Evolutionary conservation across 2,329 filamentous ascomycete genomes (phyloP), one percentile per base, ranked within the genome.

Genomic region (Knoxdaviesia capensis): DNA sequence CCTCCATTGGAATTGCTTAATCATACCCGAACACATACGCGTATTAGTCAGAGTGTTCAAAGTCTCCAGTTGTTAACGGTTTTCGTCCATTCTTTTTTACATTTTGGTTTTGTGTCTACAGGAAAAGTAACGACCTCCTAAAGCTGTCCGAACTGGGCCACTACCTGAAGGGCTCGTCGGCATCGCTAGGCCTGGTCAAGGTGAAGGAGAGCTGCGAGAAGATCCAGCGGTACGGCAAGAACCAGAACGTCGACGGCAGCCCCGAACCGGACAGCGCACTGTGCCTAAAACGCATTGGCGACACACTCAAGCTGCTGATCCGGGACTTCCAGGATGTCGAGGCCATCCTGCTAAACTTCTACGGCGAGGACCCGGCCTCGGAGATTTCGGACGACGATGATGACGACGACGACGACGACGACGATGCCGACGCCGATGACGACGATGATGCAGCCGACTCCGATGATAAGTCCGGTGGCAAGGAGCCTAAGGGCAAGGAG

Each of bases 131-230:
- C 53, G 68, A 94, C 45, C 74, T 96, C 44, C 59, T 63, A n/a
- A 65, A 76, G 49, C 74, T 96, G 34, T 93, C 85, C 33, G 69
- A 73, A 42, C 76, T 94, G 32, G 90, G 90, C 36, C 90, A 98
- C 62, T 98, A 94, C 64, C 70, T 98, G 51, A 98, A 98, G 63
- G 90, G 90, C 46, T 96, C 88, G 6, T 94, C 88, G 6, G 88
- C 90, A 35, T 94, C 90, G 4, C 71, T 98, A 42, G 90, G 90
- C 38, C 72, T 96, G 43, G 79, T 73, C 53, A 92, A 92, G 59
- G 80, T 98, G 52, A 83, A 85, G 58, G 86, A 94, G 54, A 80
- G 76, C 47, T 98, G 90, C 63, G 87, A 96, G 62, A 86, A 92
- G 67, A 94, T 98, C 53, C 88, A 98, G 60, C 80, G 93, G 54